Evolutionary conservation across 225 moss, liverwort and hornwort species (phyloP).

Genomic region (Bryoerythrophyllum caledonicum): DNA sequence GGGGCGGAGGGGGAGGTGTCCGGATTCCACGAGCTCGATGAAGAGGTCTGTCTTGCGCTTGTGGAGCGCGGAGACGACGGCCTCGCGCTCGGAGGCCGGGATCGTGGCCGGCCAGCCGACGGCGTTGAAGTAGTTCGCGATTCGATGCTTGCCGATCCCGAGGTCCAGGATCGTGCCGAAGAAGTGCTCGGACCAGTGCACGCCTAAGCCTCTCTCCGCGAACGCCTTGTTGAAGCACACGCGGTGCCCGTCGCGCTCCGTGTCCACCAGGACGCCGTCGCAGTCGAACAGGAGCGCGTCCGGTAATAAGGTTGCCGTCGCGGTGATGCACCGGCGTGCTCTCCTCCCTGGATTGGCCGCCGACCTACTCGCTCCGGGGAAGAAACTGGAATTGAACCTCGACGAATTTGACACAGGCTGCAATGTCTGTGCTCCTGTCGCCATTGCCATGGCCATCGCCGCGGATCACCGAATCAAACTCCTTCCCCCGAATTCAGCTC

Average conservation of each 20-base stretch:
- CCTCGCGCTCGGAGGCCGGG: no score
- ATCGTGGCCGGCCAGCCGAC: no score
- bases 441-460: not conserved
- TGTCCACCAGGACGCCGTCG: conserved; percentile 92
- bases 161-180: conserved; percentile 70
- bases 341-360: not conserved
- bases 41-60: no score
- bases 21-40: no score
- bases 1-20: no score
- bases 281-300: conserved; percentile 91
- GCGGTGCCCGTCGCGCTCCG: conserved; percentile 90
- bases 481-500: not conserved
- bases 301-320: conserved; percentile 42
- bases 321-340: conserved; percentile 20
- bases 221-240: conserved; percentile 89
- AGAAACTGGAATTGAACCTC: not conserved
- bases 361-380: conserved; percentile 11
- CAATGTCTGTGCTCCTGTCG: not conserved
- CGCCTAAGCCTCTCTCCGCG: conserved; percentile 60
- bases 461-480: not conserved
- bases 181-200: conserved; percentile 56
- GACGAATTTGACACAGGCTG: not conserved
- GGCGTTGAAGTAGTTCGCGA: no score
- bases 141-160: conserved; percentile 28
- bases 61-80: no score